Base-by-base conservation (phyloP, 139 green algal species). In the Chlamydomonas sp. region DNA sequence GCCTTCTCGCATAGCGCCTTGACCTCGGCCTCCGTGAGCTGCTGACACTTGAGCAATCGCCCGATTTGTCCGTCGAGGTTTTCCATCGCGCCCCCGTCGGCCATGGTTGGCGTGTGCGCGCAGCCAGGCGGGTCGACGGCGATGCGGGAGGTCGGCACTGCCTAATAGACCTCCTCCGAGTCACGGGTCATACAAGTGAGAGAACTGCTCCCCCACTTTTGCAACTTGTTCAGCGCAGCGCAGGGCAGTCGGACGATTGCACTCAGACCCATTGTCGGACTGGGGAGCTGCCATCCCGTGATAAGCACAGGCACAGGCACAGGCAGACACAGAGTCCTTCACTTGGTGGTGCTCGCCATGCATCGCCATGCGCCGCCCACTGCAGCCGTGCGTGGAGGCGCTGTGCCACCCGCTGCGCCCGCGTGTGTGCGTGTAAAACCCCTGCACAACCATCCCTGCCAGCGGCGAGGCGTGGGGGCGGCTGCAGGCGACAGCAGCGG, bases 1-100 rank as follows among this genome's bases (percentile, higher is more conserved):
- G 90, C 91, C 70, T 95, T 97, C 35, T 94, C 90, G 76, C 94
- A 99, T 24, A 99, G 83, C 5, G 83, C 61, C 73, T 96, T 96
- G 5, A 99, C 90, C 3, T 96, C 83, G 1, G 71, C 70, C 82
- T 98, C 93, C 10, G 90, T 71, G 13, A 99, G 83, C n/a, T 64
- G 54, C 54, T 64, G 30, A 26, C 54, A 64, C 30, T 64, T 20
- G 8, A 64, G 8, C 54, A 64, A 20, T 20, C 54, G 54, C 8
- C 24, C 54, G 54, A 64, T 64, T 20, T 64, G 54, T 10, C 34
- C 54, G 34, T 64, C 54, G 30, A 64, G 20, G 26, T 64, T 26
- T 64, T 64, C 34, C 54, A 64, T 64, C 8, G 24, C 34, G 54
- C 26, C 43, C 16, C 16, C 43, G 43, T 26, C 13, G 16, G 13